A percentile compares a stretch with the other conserved stretches of the same genome.
These are phyloP conservation scores for Zygosaccharomyces pseudobailii DNA, from an alignment of 1,139 yeast species.

Conservation along the genomic window DNA sequence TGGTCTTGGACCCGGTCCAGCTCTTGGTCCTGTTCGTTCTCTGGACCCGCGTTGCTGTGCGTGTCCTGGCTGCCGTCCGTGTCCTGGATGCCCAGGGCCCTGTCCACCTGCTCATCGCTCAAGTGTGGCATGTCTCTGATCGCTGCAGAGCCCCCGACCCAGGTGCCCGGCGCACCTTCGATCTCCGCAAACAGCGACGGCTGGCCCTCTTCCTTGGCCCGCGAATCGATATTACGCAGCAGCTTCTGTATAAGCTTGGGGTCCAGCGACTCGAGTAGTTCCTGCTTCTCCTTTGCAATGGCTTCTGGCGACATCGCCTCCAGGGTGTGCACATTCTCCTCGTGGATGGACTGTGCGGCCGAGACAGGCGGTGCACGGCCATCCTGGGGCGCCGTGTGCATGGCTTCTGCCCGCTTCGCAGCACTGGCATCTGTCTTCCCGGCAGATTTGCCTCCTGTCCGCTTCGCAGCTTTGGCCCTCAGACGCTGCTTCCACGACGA, in stretches of 20 bases:
- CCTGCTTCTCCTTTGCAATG: constrained; percentile 59
- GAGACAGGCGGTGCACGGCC: constrained; percentile 26
- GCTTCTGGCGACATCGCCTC: constrained; percentile 64
- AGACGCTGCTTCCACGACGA: constrained; percentile 41
- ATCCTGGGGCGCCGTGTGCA: too few species aligned
- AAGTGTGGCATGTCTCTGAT: constrained; percentile 34
- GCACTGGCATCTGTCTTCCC: too few species aligned
- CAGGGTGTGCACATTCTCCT: constrained; percentile 65
- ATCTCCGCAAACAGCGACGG: constrained; percentile 44
- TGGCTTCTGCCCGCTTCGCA: too few species aligned
- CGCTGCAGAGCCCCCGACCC: constrained; percentile 64
- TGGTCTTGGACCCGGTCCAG: not conserved
- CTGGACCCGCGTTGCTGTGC: constrained; percentile 3
- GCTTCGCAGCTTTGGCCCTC: constrained; percentile 14
- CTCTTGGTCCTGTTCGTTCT: not conserved
- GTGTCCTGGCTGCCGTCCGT: constrained; percentile 9
- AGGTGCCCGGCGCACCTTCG: constrained; percentile 58
- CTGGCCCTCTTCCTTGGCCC: constrained; percentile 24
- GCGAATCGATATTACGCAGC: constrained; percentile 40
- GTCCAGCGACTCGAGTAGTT: constrained; percentile 59
- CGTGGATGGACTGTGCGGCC: constrained; percentile 71
- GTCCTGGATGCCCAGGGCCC: constrained; percentile 32
- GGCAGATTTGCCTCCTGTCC: too few species aligned
- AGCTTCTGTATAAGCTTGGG: constrained; percentile 63
- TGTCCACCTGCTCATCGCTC: constrained; percentile 32